A percentile compares a stretch with the other conserved stretches of the same genome.
Evolutionary conservation across 371 early-diverging fungal species (phyloP).

Genomic region (Chytridiales sp.): DNA sequence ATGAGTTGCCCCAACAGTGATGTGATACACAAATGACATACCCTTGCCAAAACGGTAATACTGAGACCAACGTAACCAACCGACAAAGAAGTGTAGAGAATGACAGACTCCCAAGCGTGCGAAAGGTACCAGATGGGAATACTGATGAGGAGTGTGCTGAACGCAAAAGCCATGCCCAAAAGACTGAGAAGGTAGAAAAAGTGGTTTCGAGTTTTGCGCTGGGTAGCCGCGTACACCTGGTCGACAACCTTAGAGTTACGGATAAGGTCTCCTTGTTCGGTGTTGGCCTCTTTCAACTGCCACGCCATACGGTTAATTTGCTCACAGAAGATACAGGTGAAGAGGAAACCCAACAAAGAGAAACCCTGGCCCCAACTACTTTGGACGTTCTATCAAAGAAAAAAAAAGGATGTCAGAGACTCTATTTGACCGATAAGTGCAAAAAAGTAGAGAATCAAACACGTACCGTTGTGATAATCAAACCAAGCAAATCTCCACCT

Average conservation of each 20-base stretch:
- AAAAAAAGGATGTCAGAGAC: too few species aligned
- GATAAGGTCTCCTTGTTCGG: too few species aligned
- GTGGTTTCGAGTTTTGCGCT: neutral
- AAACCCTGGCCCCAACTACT: constrained; percentile 6
- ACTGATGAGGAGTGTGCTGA: neutral
- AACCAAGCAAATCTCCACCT: constrained; percentile 5
- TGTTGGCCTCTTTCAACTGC: neutral
- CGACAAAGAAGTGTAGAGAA: neutral
- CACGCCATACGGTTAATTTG: neutral
- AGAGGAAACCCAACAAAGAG: constrained; percentile 7
- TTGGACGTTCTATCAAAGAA: constrained; percentile 8
- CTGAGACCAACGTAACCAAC: constrained; percentile 2
- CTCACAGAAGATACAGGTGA: constrained; percentile 1
- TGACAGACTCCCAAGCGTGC: neutral
- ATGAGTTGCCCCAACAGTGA: neutral
- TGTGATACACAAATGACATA: neutral
- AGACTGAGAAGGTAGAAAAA: neutral
- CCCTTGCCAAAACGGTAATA: neutral
- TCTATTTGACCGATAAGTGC: neutral
- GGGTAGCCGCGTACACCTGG: neutral
- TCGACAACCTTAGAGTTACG: neutral
- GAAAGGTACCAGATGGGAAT: constrained; percentile 3
- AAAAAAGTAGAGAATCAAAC: neutral
- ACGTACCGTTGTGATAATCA: neutral
- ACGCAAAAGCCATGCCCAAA: neutral